Percentiles rank a stretch among this genome's conserved stretches.
Conservation (phyloP, 2,329 filamentous ascomycete genomes). For the Aspergillus chevalieri region DNA sequence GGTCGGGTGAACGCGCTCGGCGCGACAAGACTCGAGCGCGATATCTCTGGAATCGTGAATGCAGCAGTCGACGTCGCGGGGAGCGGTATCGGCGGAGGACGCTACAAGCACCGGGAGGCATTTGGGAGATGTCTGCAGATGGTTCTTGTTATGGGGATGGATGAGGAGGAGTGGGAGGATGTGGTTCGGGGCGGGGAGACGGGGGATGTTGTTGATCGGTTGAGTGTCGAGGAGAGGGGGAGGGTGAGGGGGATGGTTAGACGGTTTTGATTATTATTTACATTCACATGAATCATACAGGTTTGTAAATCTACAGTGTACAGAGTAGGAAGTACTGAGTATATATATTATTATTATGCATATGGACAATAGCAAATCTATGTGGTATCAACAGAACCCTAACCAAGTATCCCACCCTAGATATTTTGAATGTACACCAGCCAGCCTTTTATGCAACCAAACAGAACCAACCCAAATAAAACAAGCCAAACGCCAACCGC, state of each 20-base stretch:
- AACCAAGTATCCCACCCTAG: neutral
- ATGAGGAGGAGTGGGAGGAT: slow-evolving; percentile 92
- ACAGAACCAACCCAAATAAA: neutral
- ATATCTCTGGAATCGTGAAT: slow-evolving; percentile 67
- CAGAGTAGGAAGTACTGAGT: neutral
- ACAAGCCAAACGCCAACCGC: slow-evolving; percentile 8
- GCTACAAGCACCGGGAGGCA: slow-evolving; percentile 70
- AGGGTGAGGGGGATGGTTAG: slow-evolving; percentile 65
- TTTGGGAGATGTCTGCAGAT: slow-evolving; percentile 76
- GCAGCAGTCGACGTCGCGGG: slow-evolving; percentile 36
- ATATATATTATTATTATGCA: slow-evolving; percentile 2
- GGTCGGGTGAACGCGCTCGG: slow-evolving; percentile 76
- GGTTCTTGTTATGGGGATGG: slow-evolving; percentile 84
- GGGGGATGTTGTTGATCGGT: slow-evolving; percentile 54
- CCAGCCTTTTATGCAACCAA: neutral
- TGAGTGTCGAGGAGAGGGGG: slow-evolving; percentile 66
- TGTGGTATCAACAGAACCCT: neutral
- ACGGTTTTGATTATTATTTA: slow-evolving; percentile 2
- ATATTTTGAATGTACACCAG: slow-evolving; percentile 9
- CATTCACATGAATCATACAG: no score
- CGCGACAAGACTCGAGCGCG: slow-evolving; percentile 75
- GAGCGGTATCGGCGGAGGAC: slow-evolving; percentile 31
- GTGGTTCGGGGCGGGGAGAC: slow-evolving; percentile 46
- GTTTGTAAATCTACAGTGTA: neutral
- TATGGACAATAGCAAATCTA: slow-evolving; percentile 1